Percentiles rank a stretch among this genome's conserved stretches.
Evolutionary conservation across 768 basidiomycete species (phyloP).

Genomic region (Phlebiopsis gigantea): DNA sequence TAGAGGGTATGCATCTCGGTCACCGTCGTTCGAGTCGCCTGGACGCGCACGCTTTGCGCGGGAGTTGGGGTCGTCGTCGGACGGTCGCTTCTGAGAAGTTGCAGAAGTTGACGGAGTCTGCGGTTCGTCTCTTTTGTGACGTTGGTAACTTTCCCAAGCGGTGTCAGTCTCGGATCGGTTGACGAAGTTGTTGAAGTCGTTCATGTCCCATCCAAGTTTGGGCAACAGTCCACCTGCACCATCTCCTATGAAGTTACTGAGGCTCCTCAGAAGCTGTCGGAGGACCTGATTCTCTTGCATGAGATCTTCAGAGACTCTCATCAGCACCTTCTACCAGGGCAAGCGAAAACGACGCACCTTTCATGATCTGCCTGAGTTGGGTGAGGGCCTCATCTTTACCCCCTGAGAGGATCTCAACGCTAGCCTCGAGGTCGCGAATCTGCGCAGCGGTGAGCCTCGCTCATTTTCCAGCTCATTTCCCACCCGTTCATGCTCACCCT

Average conservation of each 20-base stretch:
- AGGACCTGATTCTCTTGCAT: slow-evolving; percentile 88
- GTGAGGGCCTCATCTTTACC: slow-evolving; percentile 85
- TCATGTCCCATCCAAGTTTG: slow-evolving; percentile 72
- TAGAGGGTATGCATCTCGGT: slow-evolving; percentile 45
- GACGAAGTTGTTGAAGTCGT: slow-evolving; percentile 76
- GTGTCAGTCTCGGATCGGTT: slow-evolving; percentile 90
- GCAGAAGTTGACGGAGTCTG: slow-evolving; percentile 22
- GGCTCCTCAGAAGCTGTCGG: slow-evolving; percentile 68
- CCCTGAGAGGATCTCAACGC: slow-evolving; percentile 91
- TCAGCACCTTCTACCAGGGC: slow-evolving; percentile 2
- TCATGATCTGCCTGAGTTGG: slow-evolving; percentile 78
- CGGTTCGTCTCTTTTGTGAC: slow-evolving; percentile 48
- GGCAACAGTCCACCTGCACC: slow-evolving; percentile 74
- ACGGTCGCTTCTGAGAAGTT: slow-evolving; percentile 43
- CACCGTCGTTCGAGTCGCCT: slow-evolving; percentile 36
- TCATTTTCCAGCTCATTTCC: not conserved
- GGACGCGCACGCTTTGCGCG: slow-evolving; percentile 50
- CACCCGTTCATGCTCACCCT: slow-evolving; percentile 37
- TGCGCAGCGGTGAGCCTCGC: slow-evolving; percentile 25
- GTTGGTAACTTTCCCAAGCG: slow-evolving; percentile 84
- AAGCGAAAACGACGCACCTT: slow-evolving; percentile 37
- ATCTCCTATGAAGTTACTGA: slow-evolving; percentile 82
- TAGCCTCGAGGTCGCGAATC: slow-evolving; percentile 94
- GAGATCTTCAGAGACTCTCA: slow-evolving; percentile 45
- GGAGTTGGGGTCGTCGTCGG: slow-evolving; percentile 43